Percentiles rank a stretch among this genome's conserved stretches.
Conservation (phyloP, 768 basidiomycete genomes). For the Nevesoporus exiguus region DNA sequence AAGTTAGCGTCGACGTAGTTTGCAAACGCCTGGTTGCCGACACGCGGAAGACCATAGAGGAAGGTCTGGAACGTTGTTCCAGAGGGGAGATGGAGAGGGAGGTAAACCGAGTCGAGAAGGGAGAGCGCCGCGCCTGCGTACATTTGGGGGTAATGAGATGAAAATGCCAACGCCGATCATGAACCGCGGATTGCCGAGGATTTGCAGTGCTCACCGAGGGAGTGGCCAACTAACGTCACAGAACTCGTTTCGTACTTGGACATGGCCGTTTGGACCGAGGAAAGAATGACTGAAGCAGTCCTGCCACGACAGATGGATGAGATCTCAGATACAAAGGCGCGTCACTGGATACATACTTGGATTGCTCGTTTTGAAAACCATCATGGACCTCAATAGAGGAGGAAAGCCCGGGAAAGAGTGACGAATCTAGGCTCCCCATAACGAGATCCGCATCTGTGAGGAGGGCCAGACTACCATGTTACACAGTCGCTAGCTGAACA, state of each 20-base stretch:
- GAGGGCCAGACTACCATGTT: conserved; percentile 28
- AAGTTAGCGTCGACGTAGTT: conserved; percentile 47
- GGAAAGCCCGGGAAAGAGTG: conserved; percentile 46
- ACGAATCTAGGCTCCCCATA: conserved; percentile 30
- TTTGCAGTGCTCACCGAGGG: conserved; percentile 30
- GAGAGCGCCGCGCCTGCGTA: conserved; percentile 32
- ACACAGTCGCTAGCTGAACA: conserved; percentile 7
- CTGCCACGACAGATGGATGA: conserved; percentile 26
- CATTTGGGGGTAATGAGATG: background rate
- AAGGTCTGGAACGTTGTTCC: conserved; percentile 28
- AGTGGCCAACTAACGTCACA: conserved; percentile 46
- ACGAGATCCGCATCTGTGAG: conserved; percentile 40
- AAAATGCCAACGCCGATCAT: background rate
- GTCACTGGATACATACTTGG: conserved; percentile 31
- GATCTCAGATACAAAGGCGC: background rate
- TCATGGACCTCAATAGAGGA: conserved; percentile 39
- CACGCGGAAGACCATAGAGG: conserved; percentile 36
- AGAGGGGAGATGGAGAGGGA: conserved; percentile 32
- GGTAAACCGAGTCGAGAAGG: conserved; percentile 36
- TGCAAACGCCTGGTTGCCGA: conserved; percentile 58
- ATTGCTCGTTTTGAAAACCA: conserved; percentile 45
- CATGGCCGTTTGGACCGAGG: conserved; percentile 40
- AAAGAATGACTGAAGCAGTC: conserved; percentile 37
- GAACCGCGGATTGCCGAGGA: background rate
- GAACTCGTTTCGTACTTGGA: conserved; percentile 29